Base-by-base conservation (phyloP, 163 green algal genomes). In the Picocystis sp. region DNA sequence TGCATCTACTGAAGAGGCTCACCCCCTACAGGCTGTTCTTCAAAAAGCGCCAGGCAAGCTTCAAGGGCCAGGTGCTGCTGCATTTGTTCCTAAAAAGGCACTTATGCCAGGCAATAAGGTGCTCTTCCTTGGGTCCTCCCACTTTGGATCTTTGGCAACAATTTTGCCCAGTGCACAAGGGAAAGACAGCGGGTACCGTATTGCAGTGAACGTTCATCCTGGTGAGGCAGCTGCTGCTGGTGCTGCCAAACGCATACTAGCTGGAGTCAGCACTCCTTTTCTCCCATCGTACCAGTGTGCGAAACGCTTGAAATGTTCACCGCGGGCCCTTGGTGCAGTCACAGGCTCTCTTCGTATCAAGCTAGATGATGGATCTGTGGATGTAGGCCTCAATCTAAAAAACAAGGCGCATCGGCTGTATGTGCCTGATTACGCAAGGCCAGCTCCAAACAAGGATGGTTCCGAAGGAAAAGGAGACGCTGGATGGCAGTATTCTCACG, bases 381-480 rank as follows among this genome's bases (percentile, higher is more conserved):
- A 93, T 55, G 44, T 93, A 6, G 84, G 84, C 1, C 76, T 94
- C 57, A 78, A 62, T 17, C 78, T 94, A 3, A 87, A 87, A 63
- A 65, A 76, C 25, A 66, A 55, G 1, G 59, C 49, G 45, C 71
- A 81, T 47, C 63, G 61, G 3, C 60, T 88, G 35, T 86, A 72
- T 55, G 82, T 94, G 51, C 79, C 84, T 22, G 62, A 61, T 35
- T 70, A 55, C 47, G 45, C 48, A 19, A 41, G 51, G 19, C 55
- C 61, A 35, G 35, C n/a, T 19, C 15, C 47, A 54, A 35, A 29
- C 12, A 51, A 50, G 22, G n/a, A 41, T 46, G 14, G 42, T 56
- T 23, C 25, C 44, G 22, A 46, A 64, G 12, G 43, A 52, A 14
- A 21, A 22, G 33, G 48, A 38, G 29, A 38, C 29, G 8, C 29